Base-by-base conservation (phyloP, 2,329 filamentous ascomycete species). In the Calonectria pseudoturangicola region DNA sequence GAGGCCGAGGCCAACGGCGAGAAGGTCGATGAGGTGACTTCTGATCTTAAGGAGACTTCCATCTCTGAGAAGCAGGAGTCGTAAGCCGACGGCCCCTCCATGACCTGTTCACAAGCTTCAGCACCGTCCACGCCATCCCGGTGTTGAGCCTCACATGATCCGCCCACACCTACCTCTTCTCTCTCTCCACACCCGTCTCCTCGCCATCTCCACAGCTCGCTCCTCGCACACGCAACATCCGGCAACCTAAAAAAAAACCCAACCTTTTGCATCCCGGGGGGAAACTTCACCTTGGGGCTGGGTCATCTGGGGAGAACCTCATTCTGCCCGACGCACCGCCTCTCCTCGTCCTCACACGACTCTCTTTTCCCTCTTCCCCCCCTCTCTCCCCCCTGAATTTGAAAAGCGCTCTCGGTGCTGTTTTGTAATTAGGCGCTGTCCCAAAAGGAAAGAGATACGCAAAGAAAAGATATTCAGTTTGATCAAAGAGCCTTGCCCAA, bases 11-110 rank as follows among this genome's bases (percentile, higher is more conserved):
- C 85, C 77, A 87, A 87, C 81, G 88, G 83, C 73, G 87, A 89
- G 75, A 87, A 87, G 73, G 88, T 91, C 66, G 91, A 89, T 48
- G 88, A 89, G 73, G 87, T 87, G 68, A 86, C 88, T 64, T 83
- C 87, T 66, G 87, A 86, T 69, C 84, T 91, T 70, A 87, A 90
- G 85, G 85, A 90, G 76, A 83, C 85, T 69, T 86, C 88, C 50
- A 80, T 91, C 73, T 86, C 88, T 78, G 88, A 90, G 73, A 89
- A 89, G 84, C 82, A 86, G 82, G 86, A 87, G 75, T 88, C 83
- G 79, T 87, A 85, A 78, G 76, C 62, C 16, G 50, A 56, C n/a
- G 30, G 33, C 43, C 48, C 51, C 21, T 41, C 62, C 15, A 30
- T 64, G 54, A 25, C 33, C 16, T 50, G 25, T 33, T 33, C 27